Percentiles rank a stretch among this genome's conserved stretches.
phyloP scores from a whole-genome alignment of 1,139 yeast species.

The Kodamaea ohmeri region DNA sequence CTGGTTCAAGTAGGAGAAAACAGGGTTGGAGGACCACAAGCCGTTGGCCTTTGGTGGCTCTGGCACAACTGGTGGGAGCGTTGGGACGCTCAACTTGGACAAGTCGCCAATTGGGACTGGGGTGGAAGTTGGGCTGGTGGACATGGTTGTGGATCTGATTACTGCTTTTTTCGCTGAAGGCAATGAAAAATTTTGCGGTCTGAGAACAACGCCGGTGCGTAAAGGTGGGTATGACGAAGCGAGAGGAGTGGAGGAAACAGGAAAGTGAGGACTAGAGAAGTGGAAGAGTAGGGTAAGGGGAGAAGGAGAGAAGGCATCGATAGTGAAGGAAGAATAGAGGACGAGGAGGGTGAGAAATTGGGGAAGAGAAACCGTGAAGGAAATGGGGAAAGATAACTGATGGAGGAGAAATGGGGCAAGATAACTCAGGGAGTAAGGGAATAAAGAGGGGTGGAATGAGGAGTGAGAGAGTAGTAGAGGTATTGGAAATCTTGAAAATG shows the following conservation, averaged over 20 bases:
- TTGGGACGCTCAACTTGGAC: slow-evolving; percentile 51
- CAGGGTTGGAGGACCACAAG: slow-evolving; percentile 85
- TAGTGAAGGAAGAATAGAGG: no score
- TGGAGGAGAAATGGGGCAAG: no score
- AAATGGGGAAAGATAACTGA: no score
- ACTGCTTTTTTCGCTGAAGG: background rate
- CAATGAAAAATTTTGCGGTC: background rate
- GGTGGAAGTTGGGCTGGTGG: slow-evolving; percentile 20
- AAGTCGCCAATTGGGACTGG: slow-evolving; percentile 50
- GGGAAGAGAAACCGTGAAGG: no score
- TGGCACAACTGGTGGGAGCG: slow-evolving; percentile 57
- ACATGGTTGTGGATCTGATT: slow-evolving; percentile 5
- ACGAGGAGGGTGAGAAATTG: no score
- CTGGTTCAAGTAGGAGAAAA: slow-evolving; percentile 75
- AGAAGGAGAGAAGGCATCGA: no score
- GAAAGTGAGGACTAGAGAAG: background rate
- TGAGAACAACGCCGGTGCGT: background rate
- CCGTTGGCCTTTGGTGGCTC: slow-evolving; percentile 50
- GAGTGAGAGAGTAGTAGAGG: no score
- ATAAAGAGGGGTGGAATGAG: no score
- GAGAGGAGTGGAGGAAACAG: background rate
- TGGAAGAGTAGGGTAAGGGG: background rate
- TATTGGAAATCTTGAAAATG: no score
- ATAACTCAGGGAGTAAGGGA: no score
- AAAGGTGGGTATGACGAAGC: background rate